Percentiles rank a stretch among this genome's conserved stretches.
These are phyloP conservation scores for Geotrichum reessii DNA, from an alignment of 1,139 yeast species.

Conservation along the genomic window DNA sequence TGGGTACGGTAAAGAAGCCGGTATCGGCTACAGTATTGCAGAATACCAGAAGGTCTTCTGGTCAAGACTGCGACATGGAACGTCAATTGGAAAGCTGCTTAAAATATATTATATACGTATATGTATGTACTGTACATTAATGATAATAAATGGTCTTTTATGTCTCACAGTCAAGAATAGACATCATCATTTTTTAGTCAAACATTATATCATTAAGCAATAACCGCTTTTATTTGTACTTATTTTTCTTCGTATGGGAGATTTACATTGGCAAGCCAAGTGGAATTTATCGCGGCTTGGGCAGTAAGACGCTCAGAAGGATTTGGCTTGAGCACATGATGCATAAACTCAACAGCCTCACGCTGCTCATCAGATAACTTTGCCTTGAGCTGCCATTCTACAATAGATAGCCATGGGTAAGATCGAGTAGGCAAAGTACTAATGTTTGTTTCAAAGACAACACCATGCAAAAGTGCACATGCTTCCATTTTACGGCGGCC, in stretches of 20 bases:
- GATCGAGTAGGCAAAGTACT: slow-evolving; percentile 33
- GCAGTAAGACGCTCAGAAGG: slow-evolving; percentile 55
- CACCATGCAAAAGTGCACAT: slow-evolving; percentile 82
- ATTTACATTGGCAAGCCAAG: slow-evolving; percentile 42
- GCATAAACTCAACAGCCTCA: slow-evolving; percentile 49
- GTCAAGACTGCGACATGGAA: slow-evolving; percentile 45
- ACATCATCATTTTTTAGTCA: background rate
- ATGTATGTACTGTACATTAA: background rate
- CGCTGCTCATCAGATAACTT: slow-evolving; percentile 28
- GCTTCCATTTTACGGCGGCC: slow-evolving; percentile 67
- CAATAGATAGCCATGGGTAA: slow-evolving; percentile 26
- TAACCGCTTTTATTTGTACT: background rate
- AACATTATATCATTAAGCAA: background rate
- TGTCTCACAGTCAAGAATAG: background rate
- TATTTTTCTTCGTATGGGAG: background rate
- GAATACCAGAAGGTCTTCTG: slow-evolving; percentile 54
- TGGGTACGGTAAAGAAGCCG: slow-evolving; percentile 59
- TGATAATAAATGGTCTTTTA: too few relatives aligned
- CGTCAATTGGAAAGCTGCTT: slow-evolving; percentile 12
- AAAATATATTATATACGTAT: background rate
- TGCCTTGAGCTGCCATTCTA: slow-evolving; percentile 37
- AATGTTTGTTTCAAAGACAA: slow-evolving; percentile 71
- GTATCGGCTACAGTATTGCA: slow-evolving; percentile 54
- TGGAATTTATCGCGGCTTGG: slow-evolving; percentile 48
- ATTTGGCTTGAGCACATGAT: slow-evolving; percentile 52